phyloP scores from a whole-genome alignment of 805 yeast species.

The Kazachstania bromeliacearum region DNA sequence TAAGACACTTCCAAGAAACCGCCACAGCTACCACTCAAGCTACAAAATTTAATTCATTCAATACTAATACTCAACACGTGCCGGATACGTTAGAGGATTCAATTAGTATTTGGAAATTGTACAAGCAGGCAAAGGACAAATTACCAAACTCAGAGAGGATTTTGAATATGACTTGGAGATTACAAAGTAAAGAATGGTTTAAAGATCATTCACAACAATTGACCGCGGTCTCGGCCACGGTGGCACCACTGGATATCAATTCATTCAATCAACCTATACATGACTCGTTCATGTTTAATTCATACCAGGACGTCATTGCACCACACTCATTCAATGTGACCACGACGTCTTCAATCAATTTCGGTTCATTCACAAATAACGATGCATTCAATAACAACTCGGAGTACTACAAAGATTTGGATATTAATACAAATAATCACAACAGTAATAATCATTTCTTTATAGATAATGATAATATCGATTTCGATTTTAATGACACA shows the following conservation, averaged over 20 bases:
- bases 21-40: neutral
- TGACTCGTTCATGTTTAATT: neutral
- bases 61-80: neutral
- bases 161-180: constrained; percentile 80
- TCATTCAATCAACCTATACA: no score
- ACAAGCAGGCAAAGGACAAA: constrained; percentile 62
- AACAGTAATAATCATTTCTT: neutral
- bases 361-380: neutral
- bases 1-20: neutral
- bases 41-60: neutral
- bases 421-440: neutral
- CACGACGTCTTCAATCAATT: neutral
- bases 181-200: constrained; percentile 1
- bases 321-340: neutral
- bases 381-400: neutral
- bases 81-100: neutral
- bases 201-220: neutral
- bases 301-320: neutral
- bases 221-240: neutral
- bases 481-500: neutral
- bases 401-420: neutral
- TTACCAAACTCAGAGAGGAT: constrained; percentile 68
- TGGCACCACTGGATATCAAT: no score
- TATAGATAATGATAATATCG: constrained; percentile 2
- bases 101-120: constrained; percentile 75